A percentile compares a stretch with the other conserved stretches of the same genome.
These are phyloP conservation scores for Leccinum insolens DNA, from an alignment of 1,284 basidiomycete species.

Conservation along the genomic window DNA sequence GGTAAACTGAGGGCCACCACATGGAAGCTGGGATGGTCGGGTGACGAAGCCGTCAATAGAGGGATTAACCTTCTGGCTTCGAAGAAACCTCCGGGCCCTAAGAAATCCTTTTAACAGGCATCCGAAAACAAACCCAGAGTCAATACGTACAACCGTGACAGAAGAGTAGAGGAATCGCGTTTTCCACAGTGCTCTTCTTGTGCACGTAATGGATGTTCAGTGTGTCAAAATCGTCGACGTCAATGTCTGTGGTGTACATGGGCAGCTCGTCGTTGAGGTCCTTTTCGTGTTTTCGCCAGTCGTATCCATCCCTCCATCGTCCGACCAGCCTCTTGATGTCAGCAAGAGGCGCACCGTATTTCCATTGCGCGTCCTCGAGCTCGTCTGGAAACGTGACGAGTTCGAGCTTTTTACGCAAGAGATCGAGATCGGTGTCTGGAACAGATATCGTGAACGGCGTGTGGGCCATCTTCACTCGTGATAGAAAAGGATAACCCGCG, in stretches of 20 bases:
- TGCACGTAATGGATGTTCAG: constrained; percentile 49
- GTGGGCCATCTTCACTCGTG: constrained; percentile 15
- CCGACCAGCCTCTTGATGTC: constrained; percentile 42
- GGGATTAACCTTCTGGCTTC: constrained; percentile 60
- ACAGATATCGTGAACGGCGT: constrained; percentile 35
- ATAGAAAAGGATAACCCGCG: background rate
- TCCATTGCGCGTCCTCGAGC: constrained; percentile 40
- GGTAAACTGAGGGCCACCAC: constrained; percentile 59
- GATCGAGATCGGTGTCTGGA: constrained; percentile 33
- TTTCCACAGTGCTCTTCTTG: constrained; percentile 35
- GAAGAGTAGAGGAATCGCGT: constrained; percentile 48
- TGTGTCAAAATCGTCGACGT: constrained; percentile 38
- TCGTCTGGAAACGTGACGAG: constrained; percentile 45
- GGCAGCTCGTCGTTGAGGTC: constrained; percentile 43
- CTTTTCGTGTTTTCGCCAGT: constrained; percentile 46
- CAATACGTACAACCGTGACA: constrained; percentile 32
- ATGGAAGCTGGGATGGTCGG: constrained; percentile 57
- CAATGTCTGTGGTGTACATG: constrained; percentile 46
- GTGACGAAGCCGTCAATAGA: constrained; percentile 42
- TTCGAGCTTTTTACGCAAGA: constrained; percentile 38
- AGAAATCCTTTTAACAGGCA: background rate
- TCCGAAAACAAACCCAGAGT: background rate
- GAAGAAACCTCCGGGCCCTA: constrained; percentile 64
- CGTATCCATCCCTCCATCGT: constrained; percentile 44
- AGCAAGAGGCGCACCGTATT: constrained; percentile 42